phyloP scores from a whole-genome alignment of 805 yeast species.

The Suhomyces sp. region DNA sequence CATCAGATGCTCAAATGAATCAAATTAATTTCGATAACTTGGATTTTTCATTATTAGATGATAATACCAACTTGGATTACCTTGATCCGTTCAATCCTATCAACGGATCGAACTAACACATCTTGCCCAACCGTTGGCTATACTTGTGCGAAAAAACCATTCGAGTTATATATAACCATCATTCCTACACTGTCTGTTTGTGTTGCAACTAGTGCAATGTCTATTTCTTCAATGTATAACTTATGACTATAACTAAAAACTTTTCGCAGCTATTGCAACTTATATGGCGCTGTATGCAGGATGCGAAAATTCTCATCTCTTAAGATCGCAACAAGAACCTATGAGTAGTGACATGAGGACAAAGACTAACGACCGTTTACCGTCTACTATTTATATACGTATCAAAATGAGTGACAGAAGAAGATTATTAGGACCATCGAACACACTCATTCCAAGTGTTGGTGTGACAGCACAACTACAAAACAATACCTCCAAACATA shows the following conservation, averaged over 20 bases:
- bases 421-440: conserved; percentile 80
- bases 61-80: conserved; percentile 20
- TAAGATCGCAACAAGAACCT: conserved; percentile 1
- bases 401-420: conserved; percentile 61
- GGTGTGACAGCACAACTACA: conserved; percentile 14
- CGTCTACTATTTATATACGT: neutral
- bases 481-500: neutral
- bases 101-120: too few relatives aligned
- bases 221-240: too few relatives aligned
- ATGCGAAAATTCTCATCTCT: conserved; percentile 9
- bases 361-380: neutral
- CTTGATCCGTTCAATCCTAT: conserved; percentile 24
- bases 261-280: conserved; percentile 1
- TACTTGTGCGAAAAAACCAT: too few relatives aligned
- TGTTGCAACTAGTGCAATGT: too few relatives aligned
- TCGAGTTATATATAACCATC: too few relatives aligned
- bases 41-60: conserved; percentile 19
- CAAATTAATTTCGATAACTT: conserved; percentile 18
- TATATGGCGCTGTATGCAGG: conserved; percentile 4
- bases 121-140: too few relatives aligned
- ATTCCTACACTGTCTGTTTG: conserved; percentile 3
- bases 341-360: neutral
- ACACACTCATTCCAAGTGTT: conserved; percentile 44
- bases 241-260: neutral
- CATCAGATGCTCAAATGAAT: conserved; percentile 4